These are phyloP conservation scores for Coniochaeta sp. DNA, from an alignment of 2,329 filamentous ascomycete species.

Conservation along the genomic window DNA sequence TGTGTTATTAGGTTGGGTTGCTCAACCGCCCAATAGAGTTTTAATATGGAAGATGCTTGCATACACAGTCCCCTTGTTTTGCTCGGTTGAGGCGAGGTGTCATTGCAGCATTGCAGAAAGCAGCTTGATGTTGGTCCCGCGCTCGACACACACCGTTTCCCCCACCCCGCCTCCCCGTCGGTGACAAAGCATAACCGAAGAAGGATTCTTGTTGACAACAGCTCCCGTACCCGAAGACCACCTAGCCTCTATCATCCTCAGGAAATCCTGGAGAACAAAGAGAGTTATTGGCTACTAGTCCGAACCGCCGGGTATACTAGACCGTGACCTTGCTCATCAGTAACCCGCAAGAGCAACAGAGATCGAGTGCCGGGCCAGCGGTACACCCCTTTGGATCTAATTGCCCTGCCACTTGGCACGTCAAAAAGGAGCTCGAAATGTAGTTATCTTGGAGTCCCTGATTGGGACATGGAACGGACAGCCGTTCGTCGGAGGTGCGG, in stretches of 20 bases:
- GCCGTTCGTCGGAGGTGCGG: slow-evolving; percentile 9
- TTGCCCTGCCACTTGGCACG: neutral
- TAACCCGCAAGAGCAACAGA: too few relatives aligned
- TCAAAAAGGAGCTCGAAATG: neutral
- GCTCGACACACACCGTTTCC: neutral
- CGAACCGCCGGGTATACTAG: too few relatives aligned
- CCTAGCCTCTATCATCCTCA: too few relatives aligned
- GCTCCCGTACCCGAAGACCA: too few relatives aligned
- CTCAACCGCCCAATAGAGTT: slow-evolving; percentile 6
- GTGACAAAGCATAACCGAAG: too few relatives aligned
- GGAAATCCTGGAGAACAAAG: too few relatives aligned
- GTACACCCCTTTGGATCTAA: neutral
- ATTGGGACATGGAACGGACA: slow-evolving; percentile 1
- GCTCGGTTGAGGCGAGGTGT: neutral
- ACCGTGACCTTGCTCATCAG: too few relatives aligned
- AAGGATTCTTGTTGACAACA: too few relatives aligned
- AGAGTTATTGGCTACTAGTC: too few relatives aligned
- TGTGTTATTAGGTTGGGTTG: slow-evolving; percentile 5
- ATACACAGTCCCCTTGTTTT: neutral
- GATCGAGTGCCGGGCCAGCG: too few relatives aligned
- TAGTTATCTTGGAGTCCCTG: neutral
- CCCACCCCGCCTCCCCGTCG: neutral
- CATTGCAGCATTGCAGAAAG: neutral
- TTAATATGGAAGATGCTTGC: slow-evolving; percentile 6
- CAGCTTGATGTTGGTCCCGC: slow-evolving; percentile 2